phyloP scores from a whole-genome alignment of 441 rosid genomes.

The Theobroma grandiflorum region DNA sequence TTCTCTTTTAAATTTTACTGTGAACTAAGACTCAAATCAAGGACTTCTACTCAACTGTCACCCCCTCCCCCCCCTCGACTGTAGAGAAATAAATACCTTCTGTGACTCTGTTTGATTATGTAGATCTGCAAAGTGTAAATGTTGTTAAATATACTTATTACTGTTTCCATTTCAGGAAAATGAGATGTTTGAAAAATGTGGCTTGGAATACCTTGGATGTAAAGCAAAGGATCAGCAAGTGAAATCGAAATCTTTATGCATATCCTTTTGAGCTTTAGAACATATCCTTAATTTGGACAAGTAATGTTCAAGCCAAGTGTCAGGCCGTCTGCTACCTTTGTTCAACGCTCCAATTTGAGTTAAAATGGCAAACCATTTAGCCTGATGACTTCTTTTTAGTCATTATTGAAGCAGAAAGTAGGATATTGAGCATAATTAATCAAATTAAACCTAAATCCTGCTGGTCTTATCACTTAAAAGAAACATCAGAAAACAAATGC shows the following conservation, averaged over 20 bases:
- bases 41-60: not conserved
- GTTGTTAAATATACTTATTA: not conserved
- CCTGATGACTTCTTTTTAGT: not conserved
- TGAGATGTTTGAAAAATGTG: not conserved
- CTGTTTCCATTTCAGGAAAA: not conserved
- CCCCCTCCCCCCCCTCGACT: not conserved
- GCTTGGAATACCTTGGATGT: slow-evolving; percentile 25
- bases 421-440: not conserved
- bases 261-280: not conserved
- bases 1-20: not conserved
- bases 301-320: not conserved
- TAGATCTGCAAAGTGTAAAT: not conserved
- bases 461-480: not conserved
- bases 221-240: slow-evolving; percentile 34
- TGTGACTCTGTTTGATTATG: not conserved
- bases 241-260: not conserved
- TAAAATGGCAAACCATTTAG: not conserved
- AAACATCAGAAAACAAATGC: not conserved
- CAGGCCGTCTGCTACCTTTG: not conserved
- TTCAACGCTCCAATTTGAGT: not conserved
- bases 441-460: not conserved
- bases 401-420: not conserved
- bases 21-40: not conserved
- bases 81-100: not conserved
- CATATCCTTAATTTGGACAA: too few relatives aligned